phyloP scores from a whole-genome alignment of 1,284 basidiomycete genomes.

The Flammula alnicola region DNA sequence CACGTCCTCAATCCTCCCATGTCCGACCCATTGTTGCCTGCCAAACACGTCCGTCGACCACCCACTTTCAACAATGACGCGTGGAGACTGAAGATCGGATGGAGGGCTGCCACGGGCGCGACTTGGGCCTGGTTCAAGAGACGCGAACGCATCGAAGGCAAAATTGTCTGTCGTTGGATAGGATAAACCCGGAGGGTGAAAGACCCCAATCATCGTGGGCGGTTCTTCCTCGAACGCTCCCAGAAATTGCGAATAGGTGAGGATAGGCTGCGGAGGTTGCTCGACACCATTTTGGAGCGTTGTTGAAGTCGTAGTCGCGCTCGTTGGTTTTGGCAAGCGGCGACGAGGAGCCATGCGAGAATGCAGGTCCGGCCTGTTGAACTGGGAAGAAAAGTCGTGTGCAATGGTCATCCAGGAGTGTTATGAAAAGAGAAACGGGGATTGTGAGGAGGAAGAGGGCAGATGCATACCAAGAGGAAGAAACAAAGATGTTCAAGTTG shows the following conservation, averaged over 20 bases:
- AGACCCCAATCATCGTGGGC: constrained; percentile 16
- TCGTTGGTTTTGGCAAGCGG: constrained; percentile 23
- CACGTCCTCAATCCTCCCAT: constrained; percentile 34
- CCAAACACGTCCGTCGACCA: constrained; percentile 29
- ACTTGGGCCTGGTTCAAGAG: constrained; percentile 22
- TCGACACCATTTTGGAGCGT: constrained; percentile 13
- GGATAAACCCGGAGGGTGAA: constrained; percentile 17
- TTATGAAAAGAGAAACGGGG: constrained; percentile 8
- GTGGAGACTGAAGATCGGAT: constrained; percentile 16
- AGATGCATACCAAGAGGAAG: constrained; percentile 20
- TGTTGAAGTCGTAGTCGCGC: constrained; percentile 21
- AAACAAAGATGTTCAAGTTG: constrained; percentile 19
- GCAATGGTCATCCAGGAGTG: constrained; percentile 12
- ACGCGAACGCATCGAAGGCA: constrained; percentile 13
- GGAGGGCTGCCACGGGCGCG: constrained; percentile 12
- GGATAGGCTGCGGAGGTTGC: constrained; percentile 5
- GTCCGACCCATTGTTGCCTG: constrained; percentile 23
- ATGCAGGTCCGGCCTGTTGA: constrained; percentile 29
- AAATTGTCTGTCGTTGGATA: constrained; percentile 18
- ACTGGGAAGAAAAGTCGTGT: constrained; percentile 16
- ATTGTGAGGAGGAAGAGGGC: not conserved
- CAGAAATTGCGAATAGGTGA: constrained; percentile 27
- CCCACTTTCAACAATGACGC: constrained; percentile 26
- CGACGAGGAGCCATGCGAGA: constrained; percentile 24
- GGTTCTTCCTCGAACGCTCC: constrained; percentile 21